Percentiles rank a stretch among this genome's conserved stretches.
phyloP scores from a whole-genome alignment of 768 basidiomycete species.

The Mycena leptocephala region DNA sequence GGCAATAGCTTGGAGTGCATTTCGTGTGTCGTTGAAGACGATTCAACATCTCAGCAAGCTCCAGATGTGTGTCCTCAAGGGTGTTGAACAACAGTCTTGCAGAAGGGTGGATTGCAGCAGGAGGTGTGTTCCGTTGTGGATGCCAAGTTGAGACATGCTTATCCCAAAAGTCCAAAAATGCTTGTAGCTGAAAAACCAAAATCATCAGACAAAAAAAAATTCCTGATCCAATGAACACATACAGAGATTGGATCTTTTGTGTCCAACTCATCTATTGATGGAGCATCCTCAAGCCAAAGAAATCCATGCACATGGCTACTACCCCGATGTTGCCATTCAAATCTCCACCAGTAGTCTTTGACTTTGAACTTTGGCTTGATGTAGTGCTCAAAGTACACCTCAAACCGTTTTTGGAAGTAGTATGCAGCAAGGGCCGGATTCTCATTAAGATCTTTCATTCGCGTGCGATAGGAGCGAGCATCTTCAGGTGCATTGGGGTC shows the following conservation, averaged over 20 bases:
- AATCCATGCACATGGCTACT: constrained; percentile 47
- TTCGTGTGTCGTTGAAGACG: not conserved
- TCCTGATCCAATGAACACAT: too few species aligned
- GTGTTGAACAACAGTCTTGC: constrained; percentile 25
- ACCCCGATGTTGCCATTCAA: constrained; percentile 42
- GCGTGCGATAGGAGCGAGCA: constrained; percentile 24
- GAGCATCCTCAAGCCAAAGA: constrained; percentile 44
- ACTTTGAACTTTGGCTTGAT: constrained; percentile 34
- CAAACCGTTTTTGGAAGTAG: constrained; percentile 40
- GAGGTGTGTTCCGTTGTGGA: constrained; percentile 24
- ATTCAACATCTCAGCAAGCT: not conserved
- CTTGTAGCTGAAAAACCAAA: constrained; percentile 8
- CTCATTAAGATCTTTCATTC: constrained; percentile 28
- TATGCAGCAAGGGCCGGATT: constrained; percentile 43
- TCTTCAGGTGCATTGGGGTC: constrained; percentile 29
- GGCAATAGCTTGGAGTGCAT: constrained; percentile 40
- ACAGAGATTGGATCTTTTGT: not conserved
- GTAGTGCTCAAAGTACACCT: constrained; percentile 40
- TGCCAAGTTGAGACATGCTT: constrained; percentile 37
- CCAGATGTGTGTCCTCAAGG: not conserved
- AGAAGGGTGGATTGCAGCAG: constrained; percentile 37
- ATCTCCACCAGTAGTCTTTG: constrained; percentile 42
- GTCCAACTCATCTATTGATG: constrained; percentile 35
- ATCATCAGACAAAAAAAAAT: too few species aligned
- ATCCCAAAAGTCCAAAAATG: constrained; percentile 34